Evolutionary conservation across 1,284 basidiomycete species (phyloP).

Genomic region (Gymnopus androsaceus): DNA sequence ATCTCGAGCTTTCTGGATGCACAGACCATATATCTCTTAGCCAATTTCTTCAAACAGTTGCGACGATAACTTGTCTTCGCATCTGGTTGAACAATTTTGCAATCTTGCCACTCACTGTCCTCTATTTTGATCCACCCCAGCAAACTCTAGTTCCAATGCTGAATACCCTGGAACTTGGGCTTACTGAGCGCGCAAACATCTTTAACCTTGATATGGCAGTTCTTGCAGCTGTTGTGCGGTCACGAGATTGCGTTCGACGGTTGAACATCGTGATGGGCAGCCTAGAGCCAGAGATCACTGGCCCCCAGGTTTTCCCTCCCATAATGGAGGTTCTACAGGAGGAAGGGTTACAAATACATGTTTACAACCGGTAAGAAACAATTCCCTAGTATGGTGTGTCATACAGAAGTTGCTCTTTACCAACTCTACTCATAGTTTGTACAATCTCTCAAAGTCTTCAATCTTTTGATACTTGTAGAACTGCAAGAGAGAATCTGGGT

Average conservation of each 20-base stretch:
- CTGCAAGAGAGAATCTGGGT: too few species aligned
- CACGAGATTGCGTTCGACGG: background rate
- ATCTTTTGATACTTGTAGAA: too few species aligned
- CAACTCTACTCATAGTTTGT: background rate
- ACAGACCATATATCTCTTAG: background rate
- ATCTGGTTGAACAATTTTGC: conserved; percentile 1
- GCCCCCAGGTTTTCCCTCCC: background rate
- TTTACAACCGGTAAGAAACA: background rate
- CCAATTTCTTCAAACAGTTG: background rate
- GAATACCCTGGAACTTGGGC: background rate
- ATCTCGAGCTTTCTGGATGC: conserved; percentile 6
- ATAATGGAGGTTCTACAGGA: conserved; percentile 11
- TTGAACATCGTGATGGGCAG: conserved; percentile 2
- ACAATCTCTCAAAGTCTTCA: too few species aligned
- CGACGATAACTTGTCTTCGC: conserved; percentile 4
- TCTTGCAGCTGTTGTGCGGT: conserved; percentile 5
- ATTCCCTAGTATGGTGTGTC: too few species aligned
- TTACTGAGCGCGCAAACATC: background rate
- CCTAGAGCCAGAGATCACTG: background rate
- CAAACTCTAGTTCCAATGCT: background rate
- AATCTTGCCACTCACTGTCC: background rate
- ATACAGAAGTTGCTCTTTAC: background rate
- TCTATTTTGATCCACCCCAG: background rate
- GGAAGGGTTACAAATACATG: conserved; percentile 1
- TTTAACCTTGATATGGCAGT: background rate